Evolutionary conservation across 805 yeast genomes (phyloP).

Genomic region (Starmerella apis): DNA sequence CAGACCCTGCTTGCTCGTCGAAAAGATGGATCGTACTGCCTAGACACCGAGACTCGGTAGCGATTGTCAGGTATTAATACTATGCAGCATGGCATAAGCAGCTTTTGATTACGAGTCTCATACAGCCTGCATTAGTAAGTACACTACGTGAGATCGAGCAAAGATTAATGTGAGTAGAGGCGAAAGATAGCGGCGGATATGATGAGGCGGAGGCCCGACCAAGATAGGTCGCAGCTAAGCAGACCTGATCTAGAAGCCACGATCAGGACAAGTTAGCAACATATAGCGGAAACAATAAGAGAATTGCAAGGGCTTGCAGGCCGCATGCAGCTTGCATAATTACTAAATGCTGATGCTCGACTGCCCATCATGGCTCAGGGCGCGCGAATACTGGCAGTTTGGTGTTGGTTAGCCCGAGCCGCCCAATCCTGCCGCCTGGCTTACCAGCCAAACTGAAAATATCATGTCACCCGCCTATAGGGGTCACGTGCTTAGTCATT

Average conservation of each 20-base stretch:
- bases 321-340: slow-evolving; percentile 2
- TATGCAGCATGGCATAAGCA: neutral
- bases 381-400: neutral
- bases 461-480: neutral
- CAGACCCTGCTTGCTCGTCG: too few species aligned
- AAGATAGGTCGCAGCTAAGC: too few species aligned
- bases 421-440: neutral
- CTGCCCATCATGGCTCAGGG: neutral
- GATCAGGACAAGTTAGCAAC: neutral
- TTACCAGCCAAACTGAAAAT: neutral
- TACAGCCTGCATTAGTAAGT: neutral
- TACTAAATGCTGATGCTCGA: neutral
- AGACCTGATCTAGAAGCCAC: neutral
- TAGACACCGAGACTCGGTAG: neutral
- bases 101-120: neutral
- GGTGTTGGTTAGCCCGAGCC: neutral
- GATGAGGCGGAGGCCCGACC: too few species aligned
- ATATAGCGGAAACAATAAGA: neutral
- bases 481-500: neutral
- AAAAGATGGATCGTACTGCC: neutral
- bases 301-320: neutral
- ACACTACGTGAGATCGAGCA: neutral
- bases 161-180: too few species aligned
- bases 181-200: too few species aligned
- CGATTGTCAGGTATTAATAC: neutral